These are phyloP conservation scores for Pleurotus citrinopileatus DNA, from an alignment of 768 basidiomycete species.

Conservation along the genomic window DNA sequence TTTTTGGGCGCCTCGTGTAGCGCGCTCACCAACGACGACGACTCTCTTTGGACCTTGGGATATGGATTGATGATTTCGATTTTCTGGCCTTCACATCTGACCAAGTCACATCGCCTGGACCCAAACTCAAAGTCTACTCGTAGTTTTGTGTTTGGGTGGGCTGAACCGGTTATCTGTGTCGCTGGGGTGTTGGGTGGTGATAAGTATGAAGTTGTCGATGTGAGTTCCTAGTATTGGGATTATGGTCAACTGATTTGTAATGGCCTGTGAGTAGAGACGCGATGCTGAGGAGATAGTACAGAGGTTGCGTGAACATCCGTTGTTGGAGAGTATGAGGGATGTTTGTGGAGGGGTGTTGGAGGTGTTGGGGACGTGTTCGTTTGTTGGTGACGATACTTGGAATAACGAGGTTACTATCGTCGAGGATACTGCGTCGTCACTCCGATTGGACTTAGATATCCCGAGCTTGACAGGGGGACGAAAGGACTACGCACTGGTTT, in stretches of 20 bases:
- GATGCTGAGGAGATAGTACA: constrained; percentile 18
- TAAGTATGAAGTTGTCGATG: too few species aligned
- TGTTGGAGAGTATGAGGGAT: constrained; percentile 24
- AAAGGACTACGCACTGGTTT: constrained; percentile 36
- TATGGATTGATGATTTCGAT: constrained; percentile 34
- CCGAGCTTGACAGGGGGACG: constrained; percentile 14
- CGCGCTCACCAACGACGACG: too few species aligned
- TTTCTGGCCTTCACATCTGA: constrained; percentile 49
- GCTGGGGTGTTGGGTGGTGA: constrained; percentile 48
- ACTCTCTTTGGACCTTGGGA: too few species aligned
- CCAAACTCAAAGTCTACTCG: constrained; percentile 24
- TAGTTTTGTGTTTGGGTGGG: constrained; percentile 64
- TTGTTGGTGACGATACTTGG: constrained; percentile 15
- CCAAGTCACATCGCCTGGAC: constrained; percentile 27
- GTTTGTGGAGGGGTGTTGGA: constrained; percentile 30
- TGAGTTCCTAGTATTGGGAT: too few species aligned
- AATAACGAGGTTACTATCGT: too few species aligned
- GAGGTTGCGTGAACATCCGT: constrained; percentile 16
- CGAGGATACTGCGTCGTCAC: too few species aligned
- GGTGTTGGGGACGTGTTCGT: constrained; percentile 30
- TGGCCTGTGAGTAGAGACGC: constrained; percentile 17
- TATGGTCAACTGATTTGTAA: too few species aligned
- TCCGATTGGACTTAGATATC: constrained; percentile 8
- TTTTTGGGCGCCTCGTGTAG: too few species aligned
- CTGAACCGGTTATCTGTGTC: constrained; percentile 43